These are phyloP conservation scores for Exobasidium cylindrosporum DNA, from an alignment of 1,284 basidiomycete species.

Conservation along the genomic window DNA sequence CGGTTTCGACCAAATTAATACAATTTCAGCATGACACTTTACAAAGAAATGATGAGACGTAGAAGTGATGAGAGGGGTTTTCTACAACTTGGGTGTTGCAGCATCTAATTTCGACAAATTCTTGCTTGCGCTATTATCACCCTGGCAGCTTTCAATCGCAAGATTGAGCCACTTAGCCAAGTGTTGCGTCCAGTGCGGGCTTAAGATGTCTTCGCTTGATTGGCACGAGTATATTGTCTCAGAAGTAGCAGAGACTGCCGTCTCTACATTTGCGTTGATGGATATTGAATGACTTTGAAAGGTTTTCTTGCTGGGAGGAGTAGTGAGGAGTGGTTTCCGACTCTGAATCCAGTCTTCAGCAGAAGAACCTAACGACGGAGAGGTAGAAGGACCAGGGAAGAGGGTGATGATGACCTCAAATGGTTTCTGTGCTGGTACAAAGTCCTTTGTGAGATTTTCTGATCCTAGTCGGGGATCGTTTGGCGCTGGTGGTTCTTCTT, in stretches of 20 bases:
- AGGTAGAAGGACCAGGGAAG: not conserved
- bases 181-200: not conserved
- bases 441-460: constrained; percentile 7
- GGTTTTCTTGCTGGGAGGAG: not conserved
- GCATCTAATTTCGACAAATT: not conserved
- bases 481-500: constrained; percentile 6
- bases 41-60: not conserved
- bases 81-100: not conserved
- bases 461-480: constrained; percentile 5
- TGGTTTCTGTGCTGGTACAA: constrained; percentile 11
- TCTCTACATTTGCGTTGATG: not conserved
- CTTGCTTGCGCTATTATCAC: not conserved
- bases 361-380: not conserved
- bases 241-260: not conserved
- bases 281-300: not conserved
- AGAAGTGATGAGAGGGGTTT: not conserved
- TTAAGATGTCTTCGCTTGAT: not conserved
- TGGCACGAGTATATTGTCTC: not conserved
- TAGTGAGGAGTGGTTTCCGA: not conserved
- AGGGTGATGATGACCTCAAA: constrained; percentile 4
- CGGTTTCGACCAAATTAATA: not conserved
- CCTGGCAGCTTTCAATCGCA: constrained; percentile 5
- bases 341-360: not conserved
- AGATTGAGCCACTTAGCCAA: not conserved
- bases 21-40: not conserved